A percentile compares a stretch with the other conserved stretches of the same genome.
Evolutionary conservation across 1,284 basidiomycete genomes (phyloP).

Genomic region (Leccinum laetum): DNA sequence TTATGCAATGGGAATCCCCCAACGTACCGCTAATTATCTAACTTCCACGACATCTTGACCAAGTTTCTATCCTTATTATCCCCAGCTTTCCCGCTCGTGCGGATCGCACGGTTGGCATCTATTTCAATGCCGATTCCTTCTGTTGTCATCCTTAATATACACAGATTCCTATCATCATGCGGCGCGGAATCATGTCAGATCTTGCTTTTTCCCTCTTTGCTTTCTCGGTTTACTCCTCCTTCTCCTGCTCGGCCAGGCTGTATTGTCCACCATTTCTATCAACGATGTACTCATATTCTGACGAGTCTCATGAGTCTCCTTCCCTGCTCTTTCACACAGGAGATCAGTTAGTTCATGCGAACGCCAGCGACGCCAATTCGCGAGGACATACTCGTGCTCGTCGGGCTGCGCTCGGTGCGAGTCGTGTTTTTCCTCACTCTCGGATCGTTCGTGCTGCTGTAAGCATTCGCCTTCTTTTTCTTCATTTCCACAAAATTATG

Average conservation of each 20-base stretch:
- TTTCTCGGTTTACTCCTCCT: background rate
- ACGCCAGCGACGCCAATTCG: background rate
- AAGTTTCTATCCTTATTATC: constrained; percentile 30
- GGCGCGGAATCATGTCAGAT: constrained; percentile 8
- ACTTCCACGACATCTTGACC: constrained; percentile 14
- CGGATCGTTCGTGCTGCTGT: constrained; percentile 8
- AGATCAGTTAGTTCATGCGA: background rate
- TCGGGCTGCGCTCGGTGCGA: constrained; percentile 6
- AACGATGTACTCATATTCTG: constrained; percentile 16
- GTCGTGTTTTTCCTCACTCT: constrained; percentile 6
- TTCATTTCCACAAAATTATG: background rate
- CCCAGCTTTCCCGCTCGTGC: constrained; percentile 18
- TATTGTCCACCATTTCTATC: constrained; percentile 13
- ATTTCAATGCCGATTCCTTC: constrained; percentile 7
- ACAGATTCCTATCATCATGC: constrained; percentile 5
- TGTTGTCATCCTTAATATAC: constrained; percentile 3
- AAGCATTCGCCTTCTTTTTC: background rate
- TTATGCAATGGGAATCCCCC: constrained; percentile 20
- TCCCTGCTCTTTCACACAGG: background rate
- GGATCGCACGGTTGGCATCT: constrained; percentile 7
- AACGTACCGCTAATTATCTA: constrained; percentile 22
- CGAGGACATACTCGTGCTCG: background rate
- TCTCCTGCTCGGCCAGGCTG: constrained; percentile 26
- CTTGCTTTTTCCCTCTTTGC: constrained; percentile 11
- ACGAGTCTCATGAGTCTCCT: background rate